Conservation (phyloP, 2,329 filamentous ascomycete genomes). For the Colletotrichum shisoi region DNA sequence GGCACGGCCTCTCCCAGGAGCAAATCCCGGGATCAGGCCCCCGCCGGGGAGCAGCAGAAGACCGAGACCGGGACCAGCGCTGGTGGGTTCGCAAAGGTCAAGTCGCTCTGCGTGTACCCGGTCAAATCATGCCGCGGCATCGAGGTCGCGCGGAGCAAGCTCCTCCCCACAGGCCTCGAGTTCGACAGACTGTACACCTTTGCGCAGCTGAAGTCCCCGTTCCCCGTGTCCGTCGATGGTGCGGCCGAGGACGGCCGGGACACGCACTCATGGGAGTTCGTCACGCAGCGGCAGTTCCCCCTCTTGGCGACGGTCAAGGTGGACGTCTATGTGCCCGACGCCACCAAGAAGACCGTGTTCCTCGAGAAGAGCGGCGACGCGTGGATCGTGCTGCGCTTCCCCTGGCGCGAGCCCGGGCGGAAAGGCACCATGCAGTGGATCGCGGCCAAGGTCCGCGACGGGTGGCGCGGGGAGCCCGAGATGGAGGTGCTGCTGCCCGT, state of each 20-base stretch:
- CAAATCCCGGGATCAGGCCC: constrained; percentile 47
- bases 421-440: constrained; percentile 56
- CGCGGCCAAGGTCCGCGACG: constrained; percentile 61
- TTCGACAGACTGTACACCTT: constrained; percentile 87
- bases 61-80: constrained; percentile 34
- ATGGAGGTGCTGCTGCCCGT: constrained; percentile 73
- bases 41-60: constrained; percentile 7
- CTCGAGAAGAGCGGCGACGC: constrained; percentile 58
- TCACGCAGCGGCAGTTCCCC: constrained; percentile 75
- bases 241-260: constrained; percentile 50
- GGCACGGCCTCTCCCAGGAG: constrained; percentile 53
- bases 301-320: constrained; percentile 73
- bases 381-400: constrained; percentile 73
- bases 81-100: constrained; percentile 44
- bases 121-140: constrained; percentile 83
- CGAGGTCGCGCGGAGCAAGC: constrained; percentile 70
- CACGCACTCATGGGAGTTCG: constrained; percentile 69
- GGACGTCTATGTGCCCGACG: constrained; percentile 74
- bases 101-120: constrained; percentile 81
- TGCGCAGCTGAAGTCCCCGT: constrained; percentile 68
- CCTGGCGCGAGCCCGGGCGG: constrained; percentile 62
- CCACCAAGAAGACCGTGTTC: constrained; percentile 59
- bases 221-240: constrained; percentile 52
- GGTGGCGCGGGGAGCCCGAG: constrained; percentile 62
- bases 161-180: constrained; percentile 74